Percentiles rank a stretch among this genome's conserved stretches.
Evolutionary conservation across 257 asterid genomes (phyloP).

Genomic region (Penstemon newberryi): DNA sequence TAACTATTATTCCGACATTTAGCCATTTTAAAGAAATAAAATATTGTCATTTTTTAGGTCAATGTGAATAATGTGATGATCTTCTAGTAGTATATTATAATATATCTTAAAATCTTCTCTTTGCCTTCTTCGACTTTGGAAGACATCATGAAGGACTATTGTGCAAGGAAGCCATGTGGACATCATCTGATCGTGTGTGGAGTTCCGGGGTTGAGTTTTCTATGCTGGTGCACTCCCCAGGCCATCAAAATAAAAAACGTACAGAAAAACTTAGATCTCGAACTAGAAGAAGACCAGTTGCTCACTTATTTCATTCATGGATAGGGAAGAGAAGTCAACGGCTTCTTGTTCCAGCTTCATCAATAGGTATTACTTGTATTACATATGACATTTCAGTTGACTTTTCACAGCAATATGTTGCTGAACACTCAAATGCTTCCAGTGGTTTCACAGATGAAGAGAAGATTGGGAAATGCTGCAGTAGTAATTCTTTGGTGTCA

Average conservation of each 20-base stretch:
- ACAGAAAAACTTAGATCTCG: constrained; percentile 38
- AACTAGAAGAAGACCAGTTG: constrained; percentile 44
- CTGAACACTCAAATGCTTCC: constrained; percentile 87
- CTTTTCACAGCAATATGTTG: constrained; percentile 46
- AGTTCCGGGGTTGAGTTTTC: constrained; percentile 49
- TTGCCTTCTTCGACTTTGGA: constrained; percentile 25
- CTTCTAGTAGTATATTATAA: constrained; percentile 17
- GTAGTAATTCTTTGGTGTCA: constrained; percentile 41
- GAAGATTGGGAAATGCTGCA: constrained; percentile 42
- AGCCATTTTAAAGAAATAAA: constrained; percentile 4
- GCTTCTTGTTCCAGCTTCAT: constrained; percentile 34
- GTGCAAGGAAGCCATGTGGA: constrained; percentile 61
- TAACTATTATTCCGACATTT: not conserved
- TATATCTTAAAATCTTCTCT: constrained; percentile 22
- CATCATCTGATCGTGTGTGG: constrained; percentile 63
- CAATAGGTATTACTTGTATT: constrained; percentile 58
- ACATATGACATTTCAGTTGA: constrained; percentile 26
- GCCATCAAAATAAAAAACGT: constrained; percentile 45
- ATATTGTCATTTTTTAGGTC: not conserved
- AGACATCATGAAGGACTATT: constrained; percentile 47
- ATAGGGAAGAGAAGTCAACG: constrained; percentile 34
- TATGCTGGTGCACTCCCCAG: constrained; percentile 42
- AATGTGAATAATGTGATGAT: constrained; percentile 6
- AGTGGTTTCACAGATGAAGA: constrained; percentile 76
- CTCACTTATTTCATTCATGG: constrained; percentile 40